A percentile compares a stretch with the other conserved stretches of the same genome.
These are phyloP conservation scores for Nannochloropsis gaditana DNA, from an alignment of 108 stramenopile genomes.

Conservation along the genomic window DNA sequence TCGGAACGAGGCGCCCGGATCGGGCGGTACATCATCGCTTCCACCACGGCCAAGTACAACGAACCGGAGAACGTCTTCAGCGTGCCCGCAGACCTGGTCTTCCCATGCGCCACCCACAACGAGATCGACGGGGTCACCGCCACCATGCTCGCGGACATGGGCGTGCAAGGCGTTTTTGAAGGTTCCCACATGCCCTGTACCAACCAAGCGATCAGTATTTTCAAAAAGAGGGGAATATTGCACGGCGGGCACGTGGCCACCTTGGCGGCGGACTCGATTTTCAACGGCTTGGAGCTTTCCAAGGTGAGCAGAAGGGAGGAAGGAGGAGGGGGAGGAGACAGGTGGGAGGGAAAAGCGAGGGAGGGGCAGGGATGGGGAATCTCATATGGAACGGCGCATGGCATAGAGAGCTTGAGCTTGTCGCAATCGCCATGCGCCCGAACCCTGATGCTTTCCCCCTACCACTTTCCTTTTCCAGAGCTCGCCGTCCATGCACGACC, in stretches of 20 bases:
- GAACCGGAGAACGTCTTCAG: conserved; percentile 50
- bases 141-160: conserved; percentile 73
- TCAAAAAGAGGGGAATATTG: conserved; percentile 77
- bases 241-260: conserved; percentile 82
- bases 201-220: conserved; percentile 41
- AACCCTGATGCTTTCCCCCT: background rate
- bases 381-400: too few species aligned
- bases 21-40: conserved; percentile 55
- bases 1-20: conserved; percentile 73
- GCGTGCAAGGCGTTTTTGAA: conserved; percentile 81
- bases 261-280: conserved; percentile 72
- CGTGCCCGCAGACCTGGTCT: conserved; percentile 72
- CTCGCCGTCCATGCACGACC: conserved; percentile 43
- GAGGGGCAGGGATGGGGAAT: too few species aligned
- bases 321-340: background rate
- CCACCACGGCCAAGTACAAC: conserved; percentile 50
- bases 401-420: background rate
- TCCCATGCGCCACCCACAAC: conserved; percentile 78
- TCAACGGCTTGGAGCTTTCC: conserved; percentile 62
- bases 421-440: background rate
- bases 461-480: background rate
- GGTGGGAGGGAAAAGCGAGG: background rate
- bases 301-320: background rate
- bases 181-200: conserved; percentile 75
- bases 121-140: conserved; percentile 66